phyloP scores from a whole-genome alignment of 208 protist species.

The Eutreptiella sp. region DNA sequence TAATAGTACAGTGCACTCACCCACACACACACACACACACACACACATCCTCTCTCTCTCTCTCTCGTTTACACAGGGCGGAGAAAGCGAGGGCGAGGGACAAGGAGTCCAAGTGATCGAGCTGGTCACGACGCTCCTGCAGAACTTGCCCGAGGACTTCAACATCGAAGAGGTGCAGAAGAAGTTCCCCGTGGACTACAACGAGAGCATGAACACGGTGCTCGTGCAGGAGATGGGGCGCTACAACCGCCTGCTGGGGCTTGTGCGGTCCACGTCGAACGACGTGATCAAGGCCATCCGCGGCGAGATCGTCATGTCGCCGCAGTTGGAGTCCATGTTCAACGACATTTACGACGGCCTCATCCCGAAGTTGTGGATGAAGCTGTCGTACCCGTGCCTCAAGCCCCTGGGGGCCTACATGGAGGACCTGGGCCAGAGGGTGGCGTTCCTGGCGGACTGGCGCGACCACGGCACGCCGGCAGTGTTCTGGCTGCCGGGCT shows the following conservation, averaged over 20 bases:
- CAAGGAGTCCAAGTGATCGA: neutral
- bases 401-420: slow-evolving; percentile 40
- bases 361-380: slow-evolving; percentile 28
- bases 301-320: slow-evolving; percentile 17
- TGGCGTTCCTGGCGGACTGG: slow-evolving; percentile 36
- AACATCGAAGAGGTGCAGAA: slow-evolving; percentile 23
- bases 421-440: slow-evolving; percentile 32
- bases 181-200: neutral
- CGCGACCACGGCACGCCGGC: slow-evolving; percentile 27
- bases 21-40: too few species aligned
- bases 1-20: too few species aligned
- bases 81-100: neutral
- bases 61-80: too few species aligned
- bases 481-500: slow-evolving; percentile 39
- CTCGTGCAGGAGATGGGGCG: slow-evolving; percentile 36
- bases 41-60: too few species aligned
- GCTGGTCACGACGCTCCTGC: slow-evolving; percentile 18
- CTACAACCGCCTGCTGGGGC: slow-evolving; percentile 25
- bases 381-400: slow-evolving; percentile 36
- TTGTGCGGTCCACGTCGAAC: slow-evolving; percentile 23
- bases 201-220: slow-evolving; percentile 38
- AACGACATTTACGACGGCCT: slow-evolving; percentile 11
- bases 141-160: slow-evolving; percentile 30
- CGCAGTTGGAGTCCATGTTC: neutral
- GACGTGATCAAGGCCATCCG: slow-evolving; percentile 30